These are phyloP conservation scores for Microascus cirrosus DNA, from an alignment of 2,329 filamentous ascomycete species.

Conservation along the genomic window DNA sequence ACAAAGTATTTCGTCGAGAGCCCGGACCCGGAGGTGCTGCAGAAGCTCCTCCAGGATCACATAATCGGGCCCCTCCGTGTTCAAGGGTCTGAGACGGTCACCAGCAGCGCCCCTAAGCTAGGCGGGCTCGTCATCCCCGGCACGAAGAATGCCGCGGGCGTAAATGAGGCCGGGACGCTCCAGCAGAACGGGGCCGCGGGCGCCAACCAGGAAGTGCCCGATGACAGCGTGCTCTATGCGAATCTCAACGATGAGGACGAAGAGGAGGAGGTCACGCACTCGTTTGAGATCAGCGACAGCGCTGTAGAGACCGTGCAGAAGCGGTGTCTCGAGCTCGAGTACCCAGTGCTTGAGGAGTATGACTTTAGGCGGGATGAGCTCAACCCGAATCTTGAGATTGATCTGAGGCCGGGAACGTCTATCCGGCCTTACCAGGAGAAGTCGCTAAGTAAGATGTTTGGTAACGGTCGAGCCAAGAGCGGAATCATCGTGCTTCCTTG, in stretches of 20 bases:
- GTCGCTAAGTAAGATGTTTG: conserved; percentile 98
- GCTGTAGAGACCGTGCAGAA: conserved; percentile 82
- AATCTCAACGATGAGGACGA: conserved; percentile 82
- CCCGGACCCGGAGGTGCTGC: conserved; percentile 74
- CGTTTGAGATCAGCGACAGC: conserved; percentile 79
- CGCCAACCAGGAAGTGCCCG: conserved; percentile 1
- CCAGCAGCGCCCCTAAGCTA: conserved; percentile 77
- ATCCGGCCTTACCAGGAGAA: conserved; percentile 96
- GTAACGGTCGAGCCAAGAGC: conserved; percentile 92
- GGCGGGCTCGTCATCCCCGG: conserved; percentile 84
- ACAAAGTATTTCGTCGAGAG: conserved; percentile 93
- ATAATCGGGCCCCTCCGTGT: conserved; percentile 72
- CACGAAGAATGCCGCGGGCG: conserved; percentile 83
- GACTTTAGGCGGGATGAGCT: conserved; percentile 86
- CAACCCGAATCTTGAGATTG: conserved; percentile 88
- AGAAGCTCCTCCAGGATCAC: conserved; percentile 74
- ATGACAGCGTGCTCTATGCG: conserved; percentile 3
- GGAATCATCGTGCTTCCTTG: conserved; percentile 96
- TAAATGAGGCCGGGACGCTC: conserved; percentile 54
- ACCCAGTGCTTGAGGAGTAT: conserved; percentile 90
- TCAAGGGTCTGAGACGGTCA: conserved; percentile 60
- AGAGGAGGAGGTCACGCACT: conserved; percentile 76
- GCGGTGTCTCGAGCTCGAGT: conserved; percentile 74
- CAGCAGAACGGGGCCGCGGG: background rate
- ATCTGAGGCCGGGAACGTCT: conserved; percentile 76